Conservation (phyloP, 2,329 filamentous ascomycete species). For the Trichoderma koningii region DNA sequence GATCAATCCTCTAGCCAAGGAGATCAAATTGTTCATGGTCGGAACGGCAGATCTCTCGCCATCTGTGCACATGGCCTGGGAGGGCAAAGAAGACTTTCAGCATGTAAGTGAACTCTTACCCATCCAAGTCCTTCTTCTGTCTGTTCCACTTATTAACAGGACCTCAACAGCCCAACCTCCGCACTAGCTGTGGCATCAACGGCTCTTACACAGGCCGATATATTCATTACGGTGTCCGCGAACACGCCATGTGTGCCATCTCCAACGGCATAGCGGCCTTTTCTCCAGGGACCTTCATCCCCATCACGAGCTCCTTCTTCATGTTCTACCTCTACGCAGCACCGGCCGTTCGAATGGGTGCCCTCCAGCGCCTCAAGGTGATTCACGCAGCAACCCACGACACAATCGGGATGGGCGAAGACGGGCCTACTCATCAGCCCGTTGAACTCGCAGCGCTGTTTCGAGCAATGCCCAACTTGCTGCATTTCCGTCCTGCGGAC, state of each 20-base stretch:
- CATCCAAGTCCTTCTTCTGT: rapidly evolving
- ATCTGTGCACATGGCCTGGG: constrained; percentile 17
- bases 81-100: constrained; percentile 16
- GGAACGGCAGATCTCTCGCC: constrained; percentile 19
- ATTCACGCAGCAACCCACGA: constrained; percentile 66
- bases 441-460: constrained; percentile 59
- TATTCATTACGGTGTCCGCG: constrained; percentile 62
- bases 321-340: constrained; percentile 61
- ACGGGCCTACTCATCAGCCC: constrained; percentile 65
- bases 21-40: not conserved
- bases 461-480: constrained; percentile 63
- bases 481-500: constrained; percentile 62
- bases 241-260: constrained; percentile 62
- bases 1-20: constrained; percentile 11
- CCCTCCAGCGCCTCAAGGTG: constrained; percentile 54
- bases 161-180: not conserved
- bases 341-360: constrained; percentile 62
- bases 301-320: constrained; percentile 61
- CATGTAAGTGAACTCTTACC: not conserved
- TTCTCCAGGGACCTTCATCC: constrained; percentile 56
- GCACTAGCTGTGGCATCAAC: constrained; percentile 4
- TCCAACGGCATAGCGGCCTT: constrained; percentile 63
- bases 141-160: not conserved
- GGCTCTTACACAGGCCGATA: constrained; percentile 52
- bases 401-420: constrained; percentile 60